Evolutionary conservation across 2,329 filamentous ascomycete genomes (phyloP), one percentile per base, ranked within the genome.

Genomic region (Xylaria hypoxylon): DNA sequence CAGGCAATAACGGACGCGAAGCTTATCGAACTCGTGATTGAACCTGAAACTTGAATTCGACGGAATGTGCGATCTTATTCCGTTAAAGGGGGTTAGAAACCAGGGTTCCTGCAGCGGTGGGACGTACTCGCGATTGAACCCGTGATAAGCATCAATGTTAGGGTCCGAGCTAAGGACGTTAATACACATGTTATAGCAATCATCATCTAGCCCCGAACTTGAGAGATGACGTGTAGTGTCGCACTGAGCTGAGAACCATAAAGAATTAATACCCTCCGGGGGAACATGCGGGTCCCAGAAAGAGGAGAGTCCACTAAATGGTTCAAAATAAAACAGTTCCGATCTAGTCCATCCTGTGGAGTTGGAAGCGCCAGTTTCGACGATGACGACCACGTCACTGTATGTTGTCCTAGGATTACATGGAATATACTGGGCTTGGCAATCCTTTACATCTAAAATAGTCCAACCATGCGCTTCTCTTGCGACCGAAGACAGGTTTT

Each of bases 241-340:
- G 47, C 58, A 61, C 5, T 33, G 7, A 19, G 35, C 48, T 5
- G 48, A 53, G 28, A 61, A 61, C 58, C 48, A 53, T 26, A 61
- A 45, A 31, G 58, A 26, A 24, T 61, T 61, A 3, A n/a, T 52
- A 19, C 11, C 11, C 6, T 51, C 22, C 2, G 47, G 47, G 8
- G 58, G 58, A 4, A 52, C 19, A 42, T 33, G 35, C 2, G 10
- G 2, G 24, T 53, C 48, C 47, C 48, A 61, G 15, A 22, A 24
- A 2, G 58, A 31, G 2, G 38, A 33, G 5, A 53, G 24, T n/a
- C 45, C 53, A 15, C 28, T 35, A 17, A 4, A 26, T 1, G 33
- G 45, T 8, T 33, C 2, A 60, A 60, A 31, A 28, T 19, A 13
- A 38, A 60, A 60, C 2, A 52, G 19, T 22, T 60, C 33, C 3